Conservation (phyloP, 371 early-diverging fungal genomes). For the Lichtheimia hyalospora region DNA sequence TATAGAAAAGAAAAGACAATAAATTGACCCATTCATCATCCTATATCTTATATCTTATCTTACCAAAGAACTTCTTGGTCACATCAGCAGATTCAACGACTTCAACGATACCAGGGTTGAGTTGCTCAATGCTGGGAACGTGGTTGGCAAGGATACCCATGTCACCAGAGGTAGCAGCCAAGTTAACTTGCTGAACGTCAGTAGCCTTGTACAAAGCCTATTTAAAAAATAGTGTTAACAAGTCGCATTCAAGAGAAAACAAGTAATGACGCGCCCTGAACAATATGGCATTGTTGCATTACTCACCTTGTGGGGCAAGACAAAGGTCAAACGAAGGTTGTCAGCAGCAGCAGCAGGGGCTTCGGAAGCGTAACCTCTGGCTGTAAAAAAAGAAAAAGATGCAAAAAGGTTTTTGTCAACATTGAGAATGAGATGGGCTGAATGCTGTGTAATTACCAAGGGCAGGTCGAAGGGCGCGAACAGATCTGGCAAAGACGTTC, state of each 20-base stretch:
- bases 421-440: conserved; percentile 17
- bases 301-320: conserved; percentile 86
- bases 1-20: conserved; percentile 29
- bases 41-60: conserved; percentile 1
- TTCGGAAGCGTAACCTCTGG: conserved; percentile 78
- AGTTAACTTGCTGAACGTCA: conserved; percentile 92
- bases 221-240: background rate
- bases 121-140: conserved; percentile 95
- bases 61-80: conserved; percentile 94
- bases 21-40: background rate
- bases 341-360: conserved; percentile 63
- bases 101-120: conserved; percentile 92
- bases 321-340: conserved; percentile 88
- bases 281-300: background rate
- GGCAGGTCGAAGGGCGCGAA: conserved; percentile 42
- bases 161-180: conserved; percentile 92
- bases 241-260: background rate
- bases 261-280: background rate
- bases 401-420: background rate
- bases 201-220: conserved; percentile 74
- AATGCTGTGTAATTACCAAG: conserved; percentile 27
- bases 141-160: conserved; percentile 99
- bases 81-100: conserved; percentile 75
- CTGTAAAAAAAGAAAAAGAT: conserved; percentile 29
- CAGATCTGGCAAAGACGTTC: conserved; percentile 64